phyloP scores from a whole-genome alignment of 306 rosid species.

The Cicer chorassanicum region DNA sequence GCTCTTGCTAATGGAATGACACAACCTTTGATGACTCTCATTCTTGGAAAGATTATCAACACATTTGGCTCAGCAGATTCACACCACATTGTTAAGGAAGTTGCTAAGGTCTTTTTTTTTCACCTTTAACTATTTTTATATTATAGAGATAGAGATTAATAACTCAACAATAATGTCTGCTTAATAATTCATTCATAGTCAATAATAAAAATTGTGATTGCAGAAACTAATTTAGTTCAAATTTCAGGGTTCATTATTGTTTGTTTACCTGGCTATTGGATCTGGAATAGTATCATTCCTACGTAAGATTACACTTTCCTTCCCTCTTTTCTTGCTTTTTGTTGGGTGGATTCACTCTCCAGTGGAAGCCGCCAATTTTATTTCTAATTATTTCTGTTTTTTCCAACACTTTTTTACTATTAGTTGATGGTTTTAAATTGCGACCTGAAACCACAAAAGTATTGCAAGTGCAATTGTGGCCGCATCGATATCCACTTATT shows the following conservation, averaged over 20 bases:
- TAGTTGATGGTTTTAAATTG: neutral
- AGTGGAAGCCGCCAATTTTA: no score
- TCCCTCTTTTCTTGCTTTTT: neutral
- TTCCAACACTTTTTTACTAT: neutral
- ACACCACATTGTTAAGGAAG: slow-evolving; percentile 4
- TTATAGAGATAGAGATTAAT: neutral
- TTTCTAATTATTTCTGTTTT: no score
- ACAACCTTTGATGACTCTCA: slow-evolving; percentile 28
- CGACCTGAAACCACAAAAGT: neutral
- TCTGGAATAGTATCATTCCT: slow-evolving; percentile 66
- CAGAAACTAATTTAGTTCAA: neutral
- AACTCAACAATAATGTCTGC: neutral
- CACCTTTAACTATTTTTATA: neutral
- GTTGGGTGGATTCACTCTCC: no score
- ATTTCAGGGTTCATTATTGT: slow-evolving; percentile 60
- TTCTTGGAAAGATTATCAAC: slow-evolving; percentile 4
- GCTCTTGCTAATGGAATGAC: slow-evolving; percentile 10
- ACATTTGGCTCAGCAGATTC: neutral
- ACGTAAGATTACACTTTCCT: slow-evolving; percentile 59
- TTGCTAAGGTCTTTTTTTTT: neutral
- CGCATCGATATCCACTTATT: neutral
- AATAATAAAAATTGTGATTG: neutral
- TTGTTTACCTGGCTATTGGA: slow-evolving; percentile 71
- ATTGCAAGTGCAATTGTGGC: neutral
- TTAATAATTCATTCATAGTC: neutral